Evolutionary conservation across 352 stramenopile species (phyloP).

Genomic region (Globisporangium rhizosaccharum): DNA sequence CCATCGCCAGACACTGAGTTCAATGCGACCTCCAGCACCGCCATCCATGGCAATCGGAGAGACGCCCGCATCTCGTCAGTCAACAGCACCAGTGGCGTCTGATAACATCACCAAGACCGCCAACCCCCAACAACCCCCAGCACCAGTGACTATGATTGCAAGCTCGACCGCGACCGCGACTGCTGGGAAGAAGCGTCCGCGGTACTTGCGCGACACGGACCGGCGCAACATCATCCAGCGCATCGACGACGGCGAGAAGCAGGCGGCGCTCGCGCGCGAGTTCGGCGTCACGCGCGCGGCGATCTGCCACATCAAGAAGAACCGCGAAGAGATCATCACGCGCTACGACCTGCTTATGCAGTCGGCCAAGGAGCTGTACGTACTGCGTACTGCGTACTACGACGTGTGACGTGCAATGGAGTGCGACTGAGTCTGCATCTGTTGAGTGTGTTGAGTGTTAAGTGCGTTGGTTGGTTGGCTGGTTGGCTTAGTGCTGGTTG

Average conservation of each 20-base stretch:
- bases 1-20: background rate
- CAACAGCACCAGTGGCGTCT: too few relatives aligned
- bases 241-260: constrained; percentile 62
- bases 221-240: constrained; percentile 61
- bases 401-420: background rate
- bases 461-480: background rate
- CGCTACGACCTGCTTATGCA: constrained; percentile 55
- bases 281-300: constrained; percentile 65
- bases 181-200: constrained; percentile 28
- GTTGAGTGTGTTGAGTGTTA: too few relatives aligned
- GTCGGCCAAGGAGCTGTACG: constrained; percentile 49
- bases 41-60: too few relatives aligned
- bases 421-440: too few relatives aligned
- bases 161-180: background rate
- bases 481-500: background rate
- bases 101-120: too few relatives aligned
- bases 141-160: too few relatives aligned
- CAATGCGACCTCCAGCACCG: too few relatives aligned
- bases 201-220: constrained; percentile 54
- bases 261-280: constrained; percentile 49
- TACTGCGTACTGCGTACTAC: background rate
- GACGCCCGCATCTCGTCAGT: too few relatives aligned
- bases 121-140: too few relatives aligned
- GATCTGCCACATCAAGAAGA: constrained; percentile 81
- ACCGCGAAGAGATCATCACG: constrained; percentile 63